phyloP scores from a whole-genome alignment of 2,329 filamentous ascomycete species.

The Leptosphaerulina australis region DNA sequence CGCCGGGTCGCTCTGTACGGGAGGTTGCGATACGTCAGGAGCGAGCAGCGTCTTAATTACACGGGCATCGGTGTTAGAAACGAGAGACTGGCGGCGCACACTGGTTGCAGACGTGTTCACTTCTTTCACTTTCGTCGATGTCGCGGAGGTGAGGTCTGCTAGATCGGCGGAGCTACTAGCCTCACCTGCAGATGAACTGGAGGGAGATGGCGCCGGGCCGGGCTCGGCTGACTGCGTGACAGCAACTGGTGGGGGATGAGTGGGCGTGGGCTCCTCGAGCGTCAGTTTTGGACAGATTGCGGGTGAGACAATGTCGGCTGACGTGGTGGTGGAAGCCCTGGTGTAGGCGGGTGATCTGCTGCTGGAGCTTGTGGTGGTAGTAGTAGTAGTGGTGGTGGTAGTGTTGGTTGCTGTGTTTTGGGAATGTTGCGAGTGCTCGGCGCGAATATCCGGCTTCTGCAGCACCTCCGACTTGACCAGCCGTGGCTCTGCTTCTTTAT shows the following conservation, averaged over 20 bases:
- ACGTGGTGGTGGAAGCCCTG: constrained; percentile 10
- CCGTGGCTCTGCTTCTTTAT: constrained; percentile 18
- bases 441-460: constrained; percentile 20
- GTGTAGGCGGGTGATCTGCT: constrained; percentile 16
- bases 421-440: constrained; percentile 26
- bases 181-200: constrained; percentile 12
- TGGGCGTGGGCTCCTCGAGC: constrained; percentile 45
- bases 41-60: constrained; percentile 62
- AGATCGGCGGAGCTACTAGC: constrained; percentile 19
- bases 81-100: constrained; percentile 48
- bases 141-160: constrained; percentile 20
- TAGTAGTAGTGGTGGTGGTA: constrained; percentile 17
- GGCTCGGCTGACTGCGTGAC: constrained; percentile 9
- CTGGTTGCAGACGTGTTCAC: constrained; percentile 37
- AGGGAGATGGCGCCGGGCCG: constrained; percentile 21
- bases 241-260: constrained; percentile 25
- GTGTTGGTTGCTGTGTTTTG: constrained; percentile 26
- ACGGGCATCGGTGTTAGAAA: constrained; percentile 49
- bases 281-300: constrained; percentile 25
- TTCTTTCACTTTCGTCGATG: too few relatives aligned
- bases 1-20: constrained; percentile 32
- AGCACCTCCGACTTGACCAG: constrained; percentile 38
- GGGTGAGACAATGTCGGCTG: constrained; percentile 3
- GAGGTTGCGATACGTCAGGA: constrained; percentile 39
- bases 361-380: constrained; percentile 16